phyloP scores from a whole-genome alignment of 176 grass and related monocot species.

The Elymus sibiricus region DNA sequence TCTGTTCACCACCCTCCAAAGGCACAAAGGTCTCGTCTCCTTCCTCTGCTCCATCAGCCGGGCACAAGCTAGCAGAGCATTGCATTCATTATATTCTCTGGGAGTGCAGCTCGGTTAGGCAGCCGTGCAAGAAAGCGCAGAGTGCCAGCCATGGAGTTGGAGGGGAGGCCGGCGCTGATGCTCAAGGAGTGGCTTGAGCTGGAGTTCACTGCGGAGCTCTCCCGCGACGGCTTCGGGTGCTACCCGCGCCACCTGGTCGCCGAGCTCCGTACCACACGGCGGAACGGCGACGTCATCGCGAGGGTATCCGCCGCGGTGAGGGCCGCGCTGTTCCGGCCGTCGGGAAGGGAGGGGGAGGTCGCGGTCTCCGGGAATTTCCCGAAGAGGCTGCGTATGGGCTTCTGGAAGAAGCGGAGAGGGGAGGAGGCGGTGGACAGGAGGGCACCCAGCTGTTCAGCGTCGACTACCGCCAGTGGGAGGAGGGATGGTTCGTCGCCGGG shows the following conservation, averaged over 20 bases:
- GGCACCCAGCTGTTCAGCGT: constrained; percentile 23
- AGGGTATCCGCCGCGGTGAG: constrained; percentile 48
- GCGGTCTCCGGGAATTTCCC: constrained; percentile 32
- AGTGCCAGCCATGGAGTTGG: constrained; percentile 18
- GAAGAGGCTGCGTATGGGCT: constrained; percentile 24
- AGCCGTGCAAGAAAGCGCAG: neutral
- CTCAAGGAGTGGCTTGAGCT: constrained; percentile 75
- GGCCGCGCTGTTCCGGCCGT: constrained; percentile 31
- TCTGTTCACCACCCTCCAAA: neutral
- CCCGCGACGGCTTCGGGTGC: constrained; percentile 45
- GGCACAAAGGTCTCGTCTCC: neutral
- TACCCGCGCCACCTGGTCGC: constrained; percentile 50
- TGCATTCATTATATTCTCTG: neutral
- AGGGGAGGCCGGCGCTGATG: constrained; percentile 43
- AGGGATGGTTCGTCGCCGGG: neutral
- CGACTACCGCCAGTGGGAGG: neutral
- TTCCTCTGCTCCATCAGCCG: constrained; percentile 4
- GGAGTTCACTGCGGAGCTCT: constrained; percentile 52
- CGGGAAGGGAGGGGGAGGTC: constrained; percentile 9
- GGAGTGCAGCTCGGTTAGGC: neutral
- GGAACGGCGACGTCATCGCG: constrained; percentile 34
- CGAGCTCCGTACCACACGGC: constrained; percentile 21
- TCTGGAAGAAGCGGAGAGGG: constrained; percentile 50
- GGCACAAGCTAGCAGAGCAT: neutral
- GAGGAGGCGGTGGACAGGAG: constrained; percentile 14